Evolutionary conservation across 1,139 yeast genomes (phyloP).

Genomic region (Debaryomyces sp.): DNA sequence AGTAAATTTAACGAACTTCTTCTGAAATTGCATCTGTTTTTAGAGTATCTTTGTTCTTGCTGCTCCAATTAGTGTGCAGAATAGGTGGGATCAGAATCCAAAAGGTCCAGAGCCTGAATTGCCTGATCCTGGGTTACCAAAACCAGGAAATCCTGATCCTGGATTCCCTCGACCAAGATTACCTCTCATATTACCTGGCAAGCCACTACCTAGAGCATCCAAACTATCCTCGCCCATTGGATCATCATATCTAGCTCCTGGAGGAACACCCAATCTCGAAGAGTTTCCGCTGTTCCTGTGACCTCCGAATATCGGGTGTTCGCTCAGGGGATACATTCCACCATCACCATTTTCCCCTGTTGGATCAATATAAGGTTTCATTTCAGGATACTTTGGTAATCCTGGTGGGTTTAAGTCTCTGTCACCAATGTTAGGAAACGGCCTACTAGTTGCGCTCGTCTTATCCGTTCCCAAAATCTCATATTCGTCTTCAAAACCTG

Average conservation of each 20-base stretch:
- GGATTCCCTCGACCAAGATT: constrained; percentile 12
- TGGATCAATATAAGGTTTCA: constrained; percentile 44
- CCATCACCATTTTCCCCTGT: constrained; percentile 29
- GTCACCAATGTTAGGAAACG: constrained; percentile 47
- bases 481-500: constrained; percentile 62
- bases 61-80: background rate
- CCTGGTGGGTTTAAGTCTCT: constrained; percentile 57
- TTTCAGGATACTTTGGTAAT: constrained; percentile 39
- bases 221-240: constrained; percentile 51
- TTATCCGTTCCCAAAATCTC: constrained; percentile 29
- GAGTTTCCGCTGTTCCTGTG: constrained; percentile 22
- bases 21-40: background rate
- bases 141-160: constrained; percentile 25
- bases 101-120: constrained; percentile 12
- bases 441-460: constrained; percentile 8
- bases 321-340: constrained; percentile 57
- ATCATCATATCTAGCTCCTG: constrained; percentile 59
- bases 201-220: constrained; percentile 47
- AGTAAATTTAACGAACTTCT: background rate
- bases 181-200: constrained; percentile 39
- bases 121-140: constrained; percentile 13
- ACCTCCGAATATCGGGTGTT: constrained; percentile 51
- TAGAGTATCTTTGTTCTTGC: background rate
- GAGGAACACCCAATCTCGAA: constrained; percentile 41
- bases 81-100: constrained; percentile 10